Evolutionary conservation across 83 land plant genomes (phyloP).

Genomic region (Thuja plicata): DNA sequence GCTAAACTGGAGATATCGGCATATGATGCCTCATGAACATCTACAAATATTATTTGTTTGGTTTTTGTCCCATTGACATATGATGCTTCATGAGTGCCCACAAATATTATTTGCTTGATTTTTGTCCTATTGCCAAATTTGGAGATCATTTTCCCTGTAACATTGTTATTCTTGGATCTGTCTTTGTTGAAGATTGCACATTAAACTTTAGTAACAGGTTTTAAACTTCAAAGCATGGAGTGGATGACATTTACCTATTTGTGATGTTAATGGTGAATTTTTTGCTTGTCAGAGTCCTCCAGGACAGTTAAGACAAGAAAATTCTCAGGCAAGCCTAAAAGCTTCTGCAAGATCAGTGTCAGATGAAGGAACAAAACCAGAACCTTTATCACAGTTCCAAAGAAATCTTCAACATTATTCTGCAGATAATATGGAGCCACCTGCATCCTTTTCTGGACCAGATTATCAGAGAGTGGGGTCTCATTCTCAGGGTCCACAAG

Average conservation of each 20-base stretch:
- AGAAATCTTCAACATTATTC: constrained; percentile 15
- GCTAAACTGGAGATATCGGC: not conserved
- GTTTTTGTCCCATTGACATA: too few species aligned
- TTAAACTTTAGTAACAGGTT: not conserved
- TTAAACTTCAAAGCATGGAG: not conserved
- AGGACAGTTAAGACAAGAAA: constrained; percentile 1
- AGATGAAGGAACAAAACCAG: not conserved
- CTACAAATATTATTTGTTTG: too few species aligned
- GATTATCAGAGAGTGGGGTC: constrained; percentile 3
- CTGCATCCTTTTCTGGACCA: constrained; percentile 6
- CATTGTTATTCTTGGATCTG: not conserved
- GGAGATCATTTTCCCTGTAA: not conserved
- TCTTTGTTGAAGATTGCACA: not conserved
- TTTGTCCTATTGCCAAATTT: not conserved
- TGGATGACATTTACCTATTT: constrained; percentile 11
- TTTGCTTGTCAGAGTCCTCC: constrained; percentile 8
- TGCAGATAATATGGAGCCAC: constrained; percentile 8
- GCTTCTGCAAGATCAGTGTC: not conserved
- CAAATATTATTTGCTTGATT: not conserved
- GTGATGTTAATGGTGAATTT: constrained; percentile 9
- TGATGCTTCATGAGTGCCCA: not conserved
- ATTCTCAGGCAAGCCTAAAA: not conserved
- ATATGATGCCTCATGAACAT: not conserved
- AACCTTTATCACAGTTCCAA: not conserved
- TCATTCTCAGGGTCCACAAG: constrained; percentile 7